A percentile compares a stretch with the other conserved stretches of the same genome.
Evolutionary conservation across 768 basidiomycete species (phyloP).

Genomic region (Mycena rebaudengoi): DNA sequence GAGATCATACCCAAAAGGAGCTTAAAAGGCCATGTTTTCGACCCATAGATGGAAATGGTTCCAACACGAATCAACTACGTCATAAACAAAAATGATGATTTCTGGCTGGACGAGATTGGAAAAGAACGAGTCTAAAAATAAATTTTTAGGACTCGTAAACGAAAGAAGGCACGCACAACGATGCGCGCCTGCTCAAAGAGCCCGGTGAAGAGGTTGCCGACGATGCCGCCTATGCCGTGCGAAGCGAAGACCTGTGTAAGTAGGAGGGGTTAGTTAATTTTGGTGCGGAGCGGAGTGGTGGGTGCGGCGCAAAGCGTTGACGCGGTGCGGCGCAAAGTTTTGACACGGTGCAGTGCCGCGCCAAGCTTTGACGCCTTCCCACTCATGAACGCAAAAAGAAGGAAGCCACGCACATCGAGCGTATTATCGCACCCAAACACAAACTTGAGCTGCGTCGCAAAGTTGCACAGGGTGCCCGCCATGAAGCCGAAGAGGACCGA

Average conservation of each 20-base stretch:
- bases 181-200: slow-evolving; percentile 87
- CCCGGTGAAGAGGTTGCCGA: slow-evolving; percentile 86
- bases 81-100: too few relatives aligned
- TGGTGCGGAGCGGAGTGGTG: not conserved
- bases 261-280: slow-evolving; percentile 4
- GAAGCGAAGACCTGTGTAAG: slow-evolving; percentile 83
- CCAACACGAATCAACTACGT: too few relatives aligned
- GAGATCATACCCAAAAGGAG: too few relatives aligned
- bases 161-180: too few relatives aligned
- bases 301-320: too few relatives aligned
- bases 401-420: slow-evolving; percentile 65
- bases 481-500: slow-evolving; percentile 87
- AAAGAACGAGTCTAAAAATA: too few relatives aligned
- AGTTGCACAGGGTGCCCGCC: slow-evolving; percentile 88
- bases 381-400: not conserved
- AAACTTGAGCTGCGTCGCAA: slow-evolving; percentile 94
- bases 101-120: too few relatives aligned
- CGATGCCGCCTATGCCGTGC: slow-evolving; percentile 79
- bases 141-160: too few relatives aligned
- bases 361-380: not conserved
- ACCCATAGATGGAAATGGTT: too few relatives aligned
- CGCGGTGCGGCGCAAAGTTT: not conserved
- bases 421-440: slow-evolving; percentile 79
- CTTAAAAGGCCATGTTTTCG: too few relatives aligned
- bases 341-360: not conserved